A percentile compares a stretch with the other conserved stretches of the same genome.
Evolutionary conservation across 148 eudicot genomes (phyloP).

Genomic region (Amaranthus hypochondriacus): DNA sequence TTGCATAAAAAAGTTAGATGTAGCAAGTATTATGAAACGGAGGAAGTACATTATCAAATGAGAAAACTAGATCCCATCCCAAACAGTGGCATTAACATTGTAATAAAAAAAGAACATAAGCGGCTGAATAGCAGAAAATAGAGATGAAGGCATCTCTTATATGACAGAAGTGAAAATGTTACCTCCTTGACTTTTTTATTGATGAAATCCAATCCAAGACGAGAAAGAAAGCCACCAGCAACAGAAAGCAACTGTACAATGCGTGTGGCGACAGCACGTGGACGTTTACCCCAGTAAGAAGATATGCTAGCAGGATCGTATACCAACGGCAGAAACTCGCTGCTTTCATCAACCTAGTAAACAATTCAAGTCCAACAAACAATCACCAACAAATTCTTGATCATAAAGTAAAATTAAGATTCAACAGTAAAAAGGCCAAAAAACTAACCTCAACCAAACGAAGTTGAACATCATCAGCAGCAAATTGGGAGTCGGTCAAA

Average conservation of each 20-base stretch:
- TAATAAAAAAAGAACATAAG: background rate
- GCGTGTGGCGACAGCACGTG: slow-evolving; percentile 91
- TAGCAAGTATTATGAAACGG: no score
- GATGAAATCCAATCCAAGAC: slow-evolving; percentile 66
- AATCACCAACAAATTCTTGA: background rate
- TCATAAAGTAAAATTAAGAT: background rate
- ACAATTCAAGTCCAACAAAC: background rate
- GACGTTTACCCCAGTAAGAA: slow-evolving; percentile 96
- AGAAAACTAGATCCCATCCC: no score
- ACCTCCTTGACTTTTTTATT: slow-evolving; percentile 98
- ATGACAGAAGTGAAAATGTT: background rate
- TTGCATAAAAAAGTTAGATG: no score
- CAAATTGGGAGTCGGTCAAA: slow-evolving; percentile 78
- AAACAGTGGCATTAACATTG: no score
- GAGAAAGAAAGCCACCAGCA: slow-evolving; percentile 97
- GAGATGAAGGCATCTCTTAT: background rate
- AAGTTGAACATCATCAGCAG: slow-evolving; percentile 70
- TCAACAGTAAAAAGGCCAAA: background rate
- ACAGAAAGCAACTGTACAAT: slow-evolving; percentile 78
- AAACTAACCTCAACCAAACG: slow-evolving; percentile 87
- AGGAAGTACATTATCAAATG: no score
- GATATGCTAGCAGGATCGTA: slow-evolving; percentile 84
- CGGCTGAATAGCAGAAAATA: background rate
- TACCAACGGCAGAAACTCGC: slow-evolving; percentile 85
- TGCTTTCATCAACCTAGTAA: slow-evolving; percentile 76